Base-by-base conservation (phyloP, 805 yeast genomes). In the Barnettozyma pratensis region DNA sequence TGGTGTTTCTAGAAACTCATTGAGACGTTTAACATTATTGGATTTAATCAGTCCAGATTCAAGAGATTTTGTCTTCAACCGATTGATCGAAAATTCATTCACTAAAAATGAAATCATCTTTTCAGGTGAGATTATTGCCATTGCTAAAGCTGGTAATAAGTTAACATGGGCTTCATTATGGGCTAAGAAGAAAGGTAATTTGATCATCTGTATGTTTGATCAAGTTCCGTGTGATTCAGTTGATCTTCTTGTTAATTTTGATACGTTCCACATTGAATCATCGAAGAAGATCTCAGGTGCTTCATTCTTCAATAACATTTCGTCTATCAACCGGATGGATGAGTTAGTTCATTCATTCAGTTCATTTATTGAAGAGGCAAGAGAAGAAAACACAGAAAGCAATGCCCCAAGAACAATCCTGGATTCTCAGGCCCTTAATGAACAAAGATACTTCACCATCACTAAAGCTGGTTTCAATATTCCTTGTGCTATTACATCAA, bases 81-180 rank as follows among this genome's bases (percentile, higher is more conserved):
- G 81, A 59, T 67, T 85, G 48, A 64, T 62, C 46, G 58, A 72
- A 55, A 55, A 64, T 53, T 46, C 70, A 53, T 55, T 59, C 45
- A 49, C 55, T 14, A 53, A 53, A 42, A 51, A 58, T 29, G 77
- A 77, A 50, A 75, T 83, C 44, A 78, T 84, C 0, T 86, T 86
- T 60, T 78, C 90, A 2, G 97, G 97, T 50, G 94, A 87, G 58
- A 81, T 90, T 42, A 81, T 89, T 10, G 96, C 95, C 8, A 85
- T 90, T 42, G 72, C 78, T 38, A 76, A 88, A 55, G 80, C 83
- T 11, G 85, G 86, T 14, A 76, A 75, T 42, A 76, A 76, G 30
- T 70, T 77, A 50, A 86, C 91, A 1, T 83, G 96, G 86, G 90
- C 96, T 9, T 86, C 96, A 0, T 66, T 91, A 48, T 92, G 97